phyloP scores from a whole-genome alignment of 192 early-diverging fungal genomes.

The Coemansia sp. region DNA sequence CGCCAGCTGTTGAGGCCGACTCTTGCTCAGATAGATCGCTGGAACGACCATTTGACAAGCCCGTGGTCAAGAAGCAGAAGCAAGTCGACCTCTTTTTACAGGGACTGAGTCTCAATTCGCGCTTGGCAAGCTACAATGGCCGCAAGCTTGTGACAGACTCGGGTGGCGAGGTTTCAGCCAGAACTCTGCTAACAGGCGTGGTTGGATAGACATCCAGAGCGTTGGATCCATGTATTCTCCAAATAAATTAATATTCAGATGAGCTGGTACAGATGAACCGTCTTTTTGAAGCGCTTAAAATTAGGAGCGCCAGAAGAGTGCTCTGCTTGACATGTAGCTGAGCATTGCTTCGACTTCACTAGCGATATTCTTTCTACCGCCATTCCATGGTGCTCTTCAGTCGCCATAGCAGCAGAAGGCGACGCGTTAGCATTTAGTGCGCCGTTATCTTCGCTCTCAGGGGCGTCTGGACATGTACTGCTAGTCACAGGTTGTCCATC shows the following conservation, averaged over 20 bases:
- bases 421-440: neutral
- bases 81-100: slow-evolving; percentile 19
- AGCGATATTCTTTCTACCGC: neutral
- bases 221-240: neutral
- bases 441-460: neutral
- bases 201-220: slow-evolving; percentile 12
- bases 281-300: slow-evolving; percentile 52
- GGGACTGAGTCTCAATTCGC: slow-evolving; percentile 7
- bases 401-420: neutral
- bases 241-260: neutral
- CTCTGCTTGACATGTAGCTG: neutral
- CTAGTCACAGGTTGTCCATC: neutral
- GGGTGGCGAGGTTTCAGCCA: slow-evolving; percentile 12
- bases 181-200: slow-evolving; percentile 14
- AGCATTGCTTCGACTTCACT: neutral
- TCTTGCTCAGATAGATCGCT: neutral
- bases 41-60: neutral
- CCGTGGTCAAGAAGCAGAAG: slow-evolving; percentile 21
- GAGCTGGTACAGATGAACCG: slow-evolving; percentile 31
- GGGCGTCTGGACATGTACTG: neutral
- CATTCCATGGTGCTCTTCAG: neutral
- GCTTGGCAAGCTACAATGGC: slow-evolving; percentile 21
- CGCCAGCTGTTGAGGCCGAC: neutral
- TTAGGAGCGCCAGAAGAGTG: slow-evolving; percentile 16
- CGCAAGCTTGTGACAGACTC: slow-evolving; percentile 9